Percentiles rank a stretch among this genome's conserved stretches.
These are phyloP conservation scores for Gigaspora rosea DNA, from an alignment of 192 early-diverging fungal species.

Conservation along the genomic window DNA sequence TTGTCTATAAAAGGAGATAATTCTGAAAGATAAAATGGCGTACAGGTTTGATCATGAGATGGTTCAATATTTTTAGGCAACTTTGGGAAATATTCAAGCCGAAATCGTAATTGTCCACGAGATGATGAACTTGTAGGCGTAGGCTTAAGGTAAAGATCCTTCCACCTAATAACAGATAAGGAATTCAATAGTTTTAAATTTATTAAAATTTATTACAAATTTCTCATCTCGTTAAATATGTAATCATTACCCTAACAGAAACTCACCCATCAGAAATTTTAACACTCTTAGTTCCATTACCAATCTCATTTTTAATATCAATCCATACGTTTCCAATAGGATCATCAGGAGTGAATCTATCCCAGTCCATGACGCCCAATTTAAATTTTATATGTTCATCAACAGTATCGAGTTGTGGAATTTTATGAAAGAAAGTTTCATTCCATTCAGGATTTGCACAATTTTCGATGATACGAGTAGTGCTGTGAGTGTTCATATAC, in stretches of 20 bases:
- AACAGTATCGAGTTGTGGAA: slow-evolving; percentile 23
- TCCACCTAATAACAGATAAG: slow-evolving; percentile 9
- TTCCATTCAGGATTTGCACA: slow-evolving; percentile 15
- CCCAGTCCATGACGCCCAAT: slow-evolving; percentile 26
- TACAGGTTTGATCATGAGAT: slow-evolving; percentile 9
- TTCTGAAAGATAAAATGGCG: not conserved
- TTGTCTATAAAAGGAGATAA: not conserved
- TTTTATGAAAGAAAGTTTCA: slow-evolving; percentile 22
- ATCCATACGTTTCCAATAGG: slow-evolving; percentile 18
- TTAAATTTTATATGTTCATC: slow-evolving; percentile 26
- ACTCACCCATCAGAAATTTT: slow-evolving; percentile 22
- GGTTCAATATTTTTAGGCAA: not conserved
- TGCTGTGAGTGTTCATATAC: not conserved
- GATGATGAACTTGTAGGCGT: too few species aligned
- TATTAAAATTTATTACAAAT: not conserved
- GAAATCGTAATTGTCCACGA: not conserved
- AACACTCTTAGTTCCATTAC: not conserved
- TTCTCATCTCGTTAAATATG: not conserved
- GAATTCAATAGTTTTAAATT: too few species aligned
- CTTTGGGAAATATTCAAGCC: slow-evolving; percentile 18
- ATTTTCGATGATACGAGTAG: slow-evolving; percentile 23
- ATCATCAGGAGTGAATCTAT: slow-evolving; percentile 24
- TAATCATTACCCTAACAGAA: not conserved
- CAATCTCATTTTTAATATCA: slow-evolving; percentile 16
- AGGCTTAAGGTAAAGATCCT: not conserved